Evolutionary conservation across 345 rosid species (phyloP).

Genomic region (Lepidium aucheri): DNA sequence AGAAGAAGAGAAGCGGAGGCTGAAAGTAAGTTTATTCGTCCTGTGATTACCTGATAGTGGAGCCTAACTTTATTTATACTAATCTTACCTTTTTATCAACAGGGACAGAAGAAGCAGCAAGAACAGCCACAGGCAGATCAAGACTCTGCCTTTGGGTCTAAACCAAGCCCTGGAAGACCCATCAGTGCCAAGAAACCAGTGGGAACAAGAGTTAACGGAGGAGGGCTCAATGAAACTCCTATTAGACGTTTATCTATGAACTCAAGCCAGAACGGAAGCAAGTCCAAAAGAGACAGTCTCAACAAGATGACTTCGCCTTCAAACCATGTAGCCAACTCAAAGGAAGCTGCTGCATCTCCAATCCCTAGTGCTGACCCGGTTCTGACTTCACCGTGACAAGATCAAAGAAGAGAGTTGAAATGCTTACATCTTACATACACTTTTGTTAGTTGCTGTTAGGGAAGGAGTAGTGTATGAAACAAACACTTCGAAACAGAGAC

Average conservation of each 20-base stretch:
- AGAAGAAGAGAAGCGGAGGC: constrained; percentile 85
- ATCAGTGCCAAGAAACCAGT: constrained; percentile 51
- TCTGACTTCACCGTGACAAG: constrained; percentile 59
- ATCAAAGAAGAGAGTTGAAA: constrained; percentile 11
- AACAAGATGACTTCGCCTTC: constrained; percentile 52
- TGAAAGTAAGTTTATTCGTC: constrained; percentile 38
- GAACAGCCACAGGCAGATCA: constrained; percentile 79
- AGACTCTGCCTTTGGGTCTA: constrained; percentile 55
- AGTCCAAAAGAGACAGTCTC: constrained; percentile 59
- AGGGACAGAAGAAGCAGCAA: constrained; percentile 84
- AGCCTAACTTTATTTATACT: not conserved
- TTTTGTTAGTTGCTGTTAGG: constrained; percentile 8
- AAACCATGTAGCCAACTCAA: constrained; percentile 54
- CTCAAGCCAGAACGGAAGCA: constrained; percentile 54
- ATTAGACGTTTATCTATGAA: constrained; percentile 69
- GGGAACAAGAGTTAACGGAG: constrained; percentile 75
- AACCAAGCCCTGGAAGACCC: constrained; percentile 81
- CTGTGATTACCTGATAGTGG: not conserved
- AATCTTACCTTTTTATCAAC: not conserved
- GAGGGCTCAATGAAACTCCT: constrained; percentile 73
- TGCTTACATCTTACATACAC: not conserved
- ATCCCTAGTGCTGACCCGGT: constrained; percentile 50
- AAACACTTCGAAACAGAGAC: not conserved
- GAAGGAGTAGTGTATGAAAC: not conserved
- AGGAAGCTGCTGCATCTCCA: constrained; percentile 64